phyloP scores from a whole-genome alignment of 257 asterid genomes.

The Solanum etuberosum region DNA sequence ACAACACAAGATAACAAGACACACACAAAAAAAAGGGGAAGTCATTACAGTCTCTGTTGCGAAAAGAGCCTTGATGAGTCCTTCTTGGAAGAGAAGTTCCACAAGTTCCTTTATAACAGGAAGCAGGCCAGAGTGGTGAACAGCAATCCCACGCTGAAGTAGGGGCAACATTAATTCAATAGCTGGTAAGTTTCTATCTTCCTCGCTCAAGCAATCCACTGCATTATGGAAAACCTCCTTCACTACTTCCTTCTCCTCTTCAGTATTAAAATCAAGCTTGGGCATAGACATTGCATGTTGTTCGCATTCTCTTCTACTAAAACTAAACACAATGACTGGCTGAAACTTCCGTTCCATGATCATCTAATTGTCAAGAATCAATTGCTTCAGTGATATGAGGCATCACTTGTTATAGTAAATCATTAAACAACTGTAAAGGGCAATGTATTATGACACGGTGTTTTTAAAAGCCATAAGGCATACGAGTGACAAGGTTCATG shows the following conservation, averaged over 20 bases:
- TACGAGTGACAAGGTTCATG: background rate
- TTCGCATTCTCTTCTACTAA: conserved; percentile 97
- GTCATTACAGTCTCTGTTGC: conserved; percentile 91
- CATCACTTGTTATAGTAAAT: background rate
- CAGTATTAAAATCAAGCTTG: conserved; percentile 82
- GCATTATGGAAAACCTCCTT: conserved; percentile 83
- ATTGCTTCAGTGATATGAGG: conserved; percentile 4
- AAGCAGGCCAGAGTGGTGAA: conserved; percentile 98
- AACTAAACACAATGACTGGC: conserved; percentile 94
- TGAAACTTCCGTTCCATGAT: conserved; percentile 93
- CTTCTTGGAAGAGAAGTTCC: conserved; percentile 97
- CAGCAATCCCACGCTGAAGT: conserved; percentile 96
- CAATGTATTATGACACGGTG: background rate
- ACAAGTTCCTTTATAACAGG: conserved; percentile 94
- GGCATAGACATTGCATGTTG: conserved; percentile 99
- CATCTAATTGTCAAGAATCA: conserved; percentile 50
- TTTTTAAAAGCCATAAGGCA: background rate
- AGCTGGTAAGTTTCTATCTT: conserved; percentile 94
- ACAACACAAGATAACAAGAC: background rate
- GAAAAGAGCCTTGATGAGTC: conserved; percentile 93
- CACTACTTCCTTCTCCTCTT: conserved; percentile 79
- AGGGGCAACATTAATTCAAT: conserved; percentile 88
- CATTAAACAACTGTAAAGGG: background rate
- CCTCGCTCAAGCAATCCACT: conserved; percentile 75
- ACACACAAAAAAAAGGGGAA: background rate